These are phyloP conservation scores for Vigna reflexopilosa DNA, from an alignment of 306 rosid species.

Conservation along the genomic window DNA sequence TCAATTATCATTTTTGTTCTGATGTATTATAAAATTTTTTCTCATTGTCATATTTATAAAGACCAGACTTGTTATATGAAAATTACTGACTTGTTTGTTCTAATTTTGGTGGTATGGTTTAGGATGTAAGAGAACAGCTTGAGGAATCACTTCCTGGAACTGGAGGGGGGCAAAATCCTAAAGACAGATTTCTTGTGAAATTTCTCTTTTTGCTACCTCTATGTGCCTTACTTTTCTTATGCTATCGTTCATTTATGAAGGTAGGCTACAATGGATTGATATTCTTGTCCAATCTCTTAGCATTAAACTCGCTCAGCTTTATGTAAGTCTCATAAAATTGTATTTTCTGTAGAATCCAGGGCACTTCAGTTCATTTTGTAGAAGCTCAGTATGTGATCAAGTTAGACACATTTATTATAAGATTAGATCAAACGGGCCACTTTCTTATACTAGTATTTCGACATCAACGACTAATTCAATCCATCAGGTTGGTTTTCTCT, in stretches of 20 bases:
- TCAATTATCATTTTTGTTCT: constrained; percentile 24
- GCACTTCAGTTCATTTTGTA: constrained; percentile 58
- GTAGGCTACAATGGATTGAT: constrained; percentile 53
- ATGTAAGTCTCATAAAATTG: constrained; percentile 35
- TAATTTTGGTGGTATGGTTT: constrained; percentile 48
- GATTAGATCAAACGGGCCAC: constrained; percentile 73
- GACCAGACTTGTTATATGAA: constrained; percentile 24
- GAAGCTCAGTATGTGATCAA: constrained; percentile 73
- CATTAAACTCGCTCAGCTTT: constrained; percentile 19
- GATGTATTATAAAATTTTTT: not conserved
- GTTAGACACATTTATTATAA: constrained; percentile 73
- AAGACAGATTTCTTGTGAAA: constrained; percentile 77
- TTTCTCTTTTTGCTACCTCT: constrained; percentile 78
- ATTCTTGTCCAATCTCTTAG: constrained; percentile 29
- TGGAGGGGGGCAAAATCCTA: constrained; percentile 84
- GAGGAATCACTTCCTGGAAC: constrained; percentile 92
- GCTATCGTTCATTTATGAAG: constrained; percentile 68
- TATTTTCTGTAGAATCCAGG: constrained; percentile 64
- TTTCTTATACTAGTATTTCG: constrained; percentile 65
- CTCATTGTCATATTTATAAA: not conserved
- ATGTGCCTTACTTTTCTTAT: constrained; percentile 67
- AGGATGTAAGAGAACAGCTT: constrained; percentile 85
- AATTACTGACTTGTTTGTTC: constrained; percentile 19
- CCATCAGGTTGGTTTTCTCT: constrained; percentile 64
- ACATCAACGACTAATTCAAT: constrained; percentile 56